phyloP scores from a whole-genome alignment of 768 basidiomycete genomes.

The Russula virescens region DNA sequence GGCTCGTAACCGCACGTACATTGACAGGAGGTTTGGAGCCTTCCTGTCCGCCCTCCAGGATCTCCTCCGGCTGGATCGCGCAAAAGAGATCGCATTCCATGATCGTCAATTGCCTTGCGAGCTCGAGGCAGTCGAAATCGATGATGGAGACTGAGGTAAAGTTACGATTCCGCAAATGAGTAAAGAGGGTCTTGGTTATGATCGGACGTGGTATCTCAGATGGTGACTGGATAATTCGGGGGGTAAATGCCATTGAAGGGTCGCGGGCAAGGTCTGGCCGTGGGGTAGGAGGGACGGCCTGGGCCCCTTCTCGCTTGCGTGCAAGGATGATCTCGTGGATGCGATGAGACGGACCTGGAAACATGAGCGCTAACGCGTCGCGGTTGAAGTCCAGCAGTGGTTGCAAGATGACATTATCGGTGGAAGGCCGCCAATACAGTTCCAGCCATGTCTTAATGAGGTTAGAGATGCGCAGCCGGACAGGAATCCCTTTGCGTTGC shows the following conservation, averaged over 20 bases:
- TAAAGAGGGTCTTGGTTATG: conserved; percentile 74
- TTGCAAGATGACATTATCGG: conserved; percentile 62
- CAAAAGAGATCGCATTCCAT: conserved; percentile 90
- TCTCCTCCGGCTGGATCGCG: conserved; percentile 80
- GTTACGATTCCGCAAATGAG: conserved; percentile 59
- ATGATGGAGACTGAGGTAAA: conserved; percentile 60
- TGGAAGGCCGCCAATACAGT: conserved; percentile 74
- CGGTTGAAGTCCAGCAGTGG: conserved; percentile 54
- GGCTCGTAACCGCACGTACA: conserved; percentile 76
- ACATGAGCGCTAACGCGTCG: conserved; percentile 55
- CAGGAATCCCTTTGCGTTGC: conserved; percentile 81
- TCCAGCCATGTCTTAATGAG: conserved; percentile 95
- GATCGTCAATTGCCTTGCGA: conserved; percentile 89
- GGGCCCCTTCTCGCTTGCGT: conserved; percentile 38
- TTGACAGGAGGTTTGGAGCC: conserved; percentile 57
- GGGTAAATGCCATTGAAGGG: conserved; percentile 69
- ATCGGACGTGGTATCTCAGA: conserved; percentile 80
- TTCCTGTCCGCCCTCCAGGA: conserved; percentile 78
- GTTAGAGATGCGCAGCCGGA: conserved; percentile 86
- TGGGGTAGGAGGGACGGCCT: conserved; percentile 44
- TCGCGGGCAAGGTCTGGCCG: conserved; percentile 64
- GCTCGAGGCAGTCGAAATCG: conserved; percentile 91
- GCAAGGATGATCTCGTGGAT: conserved; percentile 62
- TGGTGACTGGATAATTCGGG: conserved; percentile 40
- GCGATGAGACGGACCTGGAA: conserved; percentile 63